Conservation (phyloP, 177 flowering plant genomes). For the Telopea speciosissima region DNA sequence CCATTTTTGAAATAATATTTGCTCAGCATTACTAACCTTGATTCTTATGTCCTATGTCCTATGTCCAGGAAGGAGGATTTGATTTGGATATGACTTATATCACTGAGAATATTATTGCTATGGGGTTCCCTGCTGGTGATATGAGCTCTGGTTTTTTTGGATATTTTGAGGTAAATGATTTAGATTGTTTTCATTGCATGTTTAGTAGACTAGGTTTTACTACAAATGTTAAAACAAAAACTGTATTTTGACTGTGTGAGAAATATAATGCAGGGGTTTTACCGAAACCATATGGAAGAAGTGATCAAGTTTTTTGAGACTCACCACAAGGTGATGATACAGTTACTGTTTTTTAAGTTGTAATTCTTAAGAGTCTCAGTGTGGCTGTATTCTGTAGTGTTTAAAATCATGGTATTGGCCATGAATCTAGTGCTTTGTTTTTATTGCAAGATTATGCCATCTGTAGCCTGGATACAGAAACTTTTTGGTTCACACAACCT, state of each 20-base stretch:
- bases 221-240: neutral
- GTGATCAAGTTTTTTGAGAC: slow-evolving; percentile 95
- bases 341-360: neutral
- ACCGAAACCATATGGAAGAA: slow-evolving; percentile 99
- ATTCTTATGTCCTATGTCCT: neutral
- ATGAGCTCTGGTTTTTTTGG: slow-evolving; percentile 98
- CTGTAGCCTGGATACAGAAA: neutral
- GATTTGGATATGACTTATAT: slow-evolving; percentile 99
- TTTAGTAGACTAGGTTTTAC: neutral
- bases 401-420: neutral
- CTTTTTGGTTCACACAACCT: too few species aligned
- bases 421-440: neutral
- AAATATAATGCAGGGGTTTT: slow-evolving; percentile 66
- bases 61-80: slow-evolving; percentile 87
- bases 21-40: neutral
- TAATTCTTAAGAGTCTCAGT: neutral
- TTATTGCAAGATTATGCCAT: neutral
- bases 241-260: slow-evolving; percentile 9
- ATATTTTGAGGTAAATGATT: slow-evolving; percentile 71
- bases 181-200: neutral
- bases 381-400: neutral
- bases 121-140: slow-evolving; percentile 99
- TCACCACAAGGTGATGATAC: slow-evolving; percentile 69
- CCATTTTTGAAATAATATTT: neutral
- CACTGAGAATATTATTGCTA: slow-evolving; percentile 95